Base-by-base conservation (phyloP, 2,329 filamentous ascomycete genomes). In the Monosporascus sp. region DNA sequence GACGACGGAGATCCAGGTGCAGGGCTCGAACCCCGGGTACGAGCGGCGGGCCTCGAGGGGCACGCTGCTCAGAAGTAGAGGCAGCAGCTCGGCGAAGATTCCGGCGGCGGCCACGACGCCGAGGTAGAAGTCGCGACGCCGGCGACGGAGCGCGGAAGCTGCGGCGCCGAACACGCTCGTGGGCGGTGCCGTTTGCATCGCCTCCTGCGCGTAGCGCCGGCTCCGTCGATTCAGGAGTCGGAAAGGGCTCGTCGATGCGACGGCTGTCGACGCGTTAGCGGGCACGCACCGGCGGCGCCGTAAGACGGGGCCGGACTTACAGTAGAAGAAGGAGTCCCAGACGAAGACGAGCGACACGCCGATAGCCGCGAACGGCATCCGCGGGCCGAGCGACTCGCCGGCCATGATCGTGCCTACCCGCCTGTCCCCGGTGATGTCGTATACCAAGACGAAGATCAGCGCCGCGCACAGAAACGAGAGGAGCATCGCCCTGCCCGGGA, bases 31-130 rank as follows among this genome's bases (percentile, higher is more conserved):
- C 0, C 74, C 70, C 17, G 61, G 60, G 37, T 67, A 63, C 1
- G 70, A 71, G 50, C 76, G 73, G 0, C 72, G 70, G 2, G 73
- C 67, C 50, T 70, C 74, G 62, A 76, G 78, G 0, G 77, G 74
- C 2, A 80, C 69, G 55, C 78, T 79, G 58, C 75, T 70, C 3
- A 81, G 69, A 2, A 77, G 66, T 20, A 79, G 66, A 1, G 77
- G 78, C n/a, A 81, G 71, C 48, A 78, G 72, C 48, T 81, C 77
- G 22, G 76, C 71, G 2, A 79, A 65, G 22, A 79, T 70, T 3
- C 74, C 68, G 47, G 74, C 72, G 5, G 72, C 56, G 0, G 74
- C 71, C 9, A 75, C 70, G 14, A 70, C 51, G 24, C 71, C 66
- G 1, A 77, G 67, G 54, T 76, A 76, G 7, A 65, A 49, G 37